A percentile compares a stretch with the other conserved stretches of the same genome.
Evolutionary conservation across 495 filamentous ascomycete genomes (phyloP).

Genomic region (Hypoxylon crocopeplum): DNA sequence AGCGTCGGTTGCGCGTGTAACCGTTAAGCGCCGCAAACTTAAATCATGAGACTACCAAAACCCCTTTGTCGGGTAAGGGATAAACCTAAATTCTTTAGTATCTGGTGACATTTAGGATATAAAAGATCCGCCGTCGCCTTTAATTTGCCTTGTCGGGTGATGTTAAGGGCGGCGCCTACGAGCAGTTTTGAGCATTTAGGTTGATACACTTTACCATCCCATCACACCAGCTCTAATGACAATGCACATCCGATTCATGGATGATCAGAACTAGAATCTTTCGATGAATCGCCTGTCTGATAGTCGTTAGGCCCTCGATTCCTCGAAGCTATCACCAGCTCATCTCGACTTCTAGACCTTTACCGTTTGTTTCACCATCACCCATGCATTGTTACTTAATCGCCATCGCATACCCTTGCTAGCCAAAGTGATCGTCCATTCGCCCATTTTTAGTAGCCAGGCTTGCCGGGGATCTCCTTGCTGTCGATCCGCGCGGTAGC

Average conservation of each 20-base stretch:
- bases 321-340: background rate
- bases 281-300: no score
- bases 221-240: background rate
- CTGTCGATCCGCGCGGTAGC: slow-evolving; percentile 34
- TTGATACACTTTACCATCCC: background rate
- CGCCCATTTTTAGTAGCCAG: slow-evolving; percentile 3
- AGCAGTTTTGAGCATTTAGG: no score
- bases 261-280: no score
- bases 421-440: slow-evolving; percentile 12
- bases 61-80: background rate
- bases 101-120: no score
- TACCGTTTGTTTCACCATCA: slow-evolving; percentile 31
- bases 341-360: slow-evolving; percentile 14
- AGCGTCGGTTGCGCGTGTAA: slow-evolving; percentile 11
- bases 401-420: slow-evolving; percentile 12
- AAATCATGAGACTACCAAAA: slow-evolving; percentile 12
- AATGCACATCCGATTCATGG: background rate
- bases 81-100: slow-evolving; percentile 29
- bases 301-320: background rate
- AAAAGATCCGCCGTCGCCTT: no score
- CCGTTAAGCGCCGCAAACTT: slow-evolving; percentile 27
- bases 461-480: slow-evolving; percentile 3
- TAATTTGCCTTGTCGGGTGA: no score
- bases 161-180: no score
- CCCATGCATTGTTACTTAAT: slow-evolving; percentile 17